Base-by-base conservation (phyloP, 345 rosid species). In the Melaleuca quinquenervia region DNA sequence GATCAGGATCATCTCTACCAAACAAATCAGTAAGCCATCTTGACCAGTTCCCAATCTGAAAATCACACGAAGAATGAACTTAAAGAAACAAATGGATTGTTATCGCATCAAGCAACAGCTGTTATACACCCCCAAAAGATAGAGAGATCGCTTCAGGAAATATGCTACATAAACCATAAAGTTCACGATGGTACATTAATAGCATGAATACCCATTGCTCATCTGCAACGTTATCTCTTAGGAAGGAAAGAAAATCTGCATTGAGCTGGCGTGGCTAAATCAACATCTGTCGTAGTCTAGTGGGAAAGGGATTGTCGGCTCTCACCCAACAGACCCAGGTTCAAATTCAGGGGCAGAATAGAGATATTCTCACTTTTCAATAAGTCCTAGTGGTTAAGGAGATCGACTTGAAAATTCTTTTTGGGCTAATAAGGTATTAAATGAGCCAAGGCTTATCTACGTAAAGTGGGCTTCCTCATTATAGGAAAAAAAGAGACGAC, bases 41-140 rank as follows among this genome's bases (percentile, higher is more conserved):
- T 5, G 98, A 96, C 98, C 98, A 97, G 95, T 96, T 96, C 78
- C 99, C 98, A 88, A 95, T 94, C 98, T 97, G 94, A 84, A 48
- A 88, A 60, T 74, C 85, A 87, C 70, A 85, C 52, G 45, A 85
- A 85, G 87, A n/a, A 64, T 52, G 84, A 48, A 20, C 51, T 15
- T 51, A 13, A 50, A 82, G 45, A 15, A 62, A 60, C 44, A 82
- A 29, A 60, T 3, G 80, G 51, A 62, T 32, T 32, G 78, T 32
- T 8, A 70, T 70, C 41, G 36, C 48, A 5, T 1, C 78, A 70
- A 45, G 78, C 78, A 32, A 70, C 45, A 70, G 48, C 78, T 32
- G 78, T 70, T 45, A 70, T 24, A 20, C 48, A 70, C 24, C 24
- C 41, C 45, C 48, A 64, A 70, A 70, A 70, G 48, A 70, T 70